Evolutionary conservation across 306 rosid genomes (phyloP), one percentile per base, ranked within the genome.

Genomic region (Hippophae rhamnoides): DNA sequence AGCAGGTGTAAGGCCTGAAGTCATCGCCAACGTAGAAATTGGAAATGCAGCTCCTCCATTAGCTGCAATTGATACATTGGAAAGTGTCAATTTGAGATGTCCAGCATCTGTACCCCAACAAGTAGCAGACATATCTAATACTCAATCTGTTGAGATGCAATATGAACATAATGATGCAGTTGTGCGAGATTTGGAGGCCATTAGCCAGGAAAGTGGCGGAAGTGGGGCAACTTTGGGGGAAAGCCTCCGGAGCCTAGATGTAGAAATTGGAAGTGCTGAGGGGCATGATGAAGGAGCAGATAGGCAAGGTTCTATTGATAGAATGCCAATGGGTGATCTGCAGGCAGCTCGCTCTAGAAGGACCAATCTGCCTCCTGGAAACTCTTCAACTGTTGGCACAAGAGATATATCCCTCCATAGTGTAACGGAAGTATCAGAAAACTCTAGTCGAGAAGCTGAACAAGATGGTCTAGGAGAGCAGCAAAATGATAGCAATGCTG

Each of bases 201-300:
- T 87, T 69, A 90, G 97, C 77, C 97, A 90, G 76, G 96, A 78
- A 81, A 90, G 97, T 75, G 77, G 97, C 67, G 97, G 94, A 47
- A 90, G 97, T 81, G 97, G 92, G 55, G 97, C 97, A 47, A 90
- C 97, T 69, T 72, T 90, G 71, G 97, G 97, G 56, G 97, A 90
- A 76, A 90, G 97, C 63, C 92, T 90, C 68, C 83, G 97, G 12
- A 90, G 97, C 79, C 86, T 90, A 57, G 97, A 90, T 78, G 97
- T 90, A 59, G 97, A 90, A 77, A 90, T 90, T 72, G 97, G 97
- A 68, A 90, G 97, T 65, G 94, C 86, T 61, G 97, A 90, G 63
- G 97, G 97, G 57, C 97, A 87, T 66, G 97, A 90, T 69, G 96
- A 90, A 69, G 87, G 90, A 52, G 92, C 80, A 62, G 97, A 90